phyloP scores from a whole-genome alignment of 2,329 filamentous ascomycete species.

The Cryphonectria carpinicola region DNA sequence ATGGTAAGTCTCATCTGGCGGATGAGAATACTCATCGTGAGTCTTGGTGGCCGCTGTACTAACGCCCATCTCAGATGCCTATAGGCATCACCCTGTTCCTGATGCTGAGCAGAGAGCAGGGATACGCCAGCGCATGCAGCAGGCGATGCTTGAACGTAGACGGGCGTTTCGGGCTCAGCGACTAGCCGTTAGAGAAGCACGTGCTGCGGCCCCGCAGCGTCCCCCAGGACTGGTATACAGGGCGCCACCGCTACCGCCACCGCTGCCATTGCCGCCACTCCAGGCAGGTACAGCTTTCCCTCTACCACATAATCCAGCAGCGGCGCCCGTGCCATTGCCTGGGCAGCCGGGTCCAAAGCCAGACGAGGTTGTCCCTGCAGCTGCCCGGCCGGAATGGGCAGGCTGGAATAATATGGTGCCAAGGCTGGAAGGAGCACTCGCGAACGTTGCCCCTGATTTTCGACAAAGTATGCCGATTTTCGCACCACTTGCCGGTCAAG shows the following conservation, averaged over 20 bases:
- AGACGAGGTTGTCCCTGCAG: neutral
- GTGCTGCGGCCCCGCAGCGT: neutral
- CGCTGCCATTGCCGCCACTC: neutral
- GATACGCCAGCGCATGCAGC: neutral
- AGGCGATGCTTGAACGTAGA: neutral
- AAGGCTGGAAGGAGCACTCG: constrained; percentile 6
- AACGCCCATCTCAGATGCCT: neutral
- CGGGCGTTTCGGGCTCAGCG: neutral
- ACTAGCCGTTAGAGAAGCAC: neutral
- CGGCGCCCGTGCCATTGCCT: neutral
- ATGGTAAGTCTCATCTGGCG: neutral
- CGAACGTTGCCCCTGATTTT: neutral
- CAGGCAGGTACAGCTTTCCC: neutral
- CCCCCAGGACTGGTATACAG: neutral
- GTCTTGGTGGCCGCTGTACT: constrained; percentile 1
- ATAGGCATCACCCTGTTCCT: neutral
- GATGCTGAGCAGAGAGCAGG: neutral
- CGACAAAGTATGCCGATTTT: constrained; percentile 20
- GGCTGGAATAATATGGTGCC: neutral
- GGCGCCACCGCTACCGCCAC: neutral
- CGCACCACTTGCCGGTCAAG: constrained; percentile 16
- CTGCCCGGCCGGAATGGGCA: neutral
- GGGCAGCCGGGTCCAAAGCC: neutral
- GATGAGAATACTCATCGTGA: neutral
- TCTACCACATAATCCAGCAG: neutral